These are phyloP conservation scores for Claviceps arundinis DNA, from an alignment of 2,329 filamentous ascomycete species.

Conservation along the genomic window DNA sequence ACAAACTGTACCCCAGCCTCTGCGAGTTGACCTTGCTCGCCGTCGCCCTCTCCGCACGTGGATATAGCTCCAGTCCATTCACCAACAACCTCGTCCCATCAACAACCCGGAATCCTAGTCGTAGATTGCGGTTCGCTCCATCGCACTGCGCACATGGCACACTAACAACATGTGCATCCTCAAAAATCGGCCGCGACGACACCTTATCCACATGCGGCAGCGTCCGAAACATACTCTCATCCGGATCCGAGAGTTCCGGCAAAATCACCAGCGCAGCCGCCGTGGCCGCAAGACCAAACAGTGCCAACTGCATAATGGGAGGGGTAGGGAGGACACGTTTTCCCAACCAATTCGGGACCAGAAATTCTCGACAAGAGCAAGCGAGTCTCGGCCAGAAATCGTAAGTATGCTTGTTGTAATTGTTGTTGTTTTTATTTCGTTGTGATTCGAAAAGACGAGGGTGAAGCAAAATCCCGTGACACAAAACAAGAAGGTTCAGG, in stretches of 20 bases:
- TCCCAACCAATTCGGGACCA: too few relatives aligned
- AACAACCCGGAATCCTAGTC: conserved; percentile 42
- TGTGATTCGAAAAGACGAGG: too few relatives aligned
- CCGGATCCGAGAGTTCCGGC: conserved; percentile 31
- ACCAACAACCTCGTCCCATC: conserved; percentile 36
- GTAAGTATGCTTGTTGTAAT: too few relatives aligned
- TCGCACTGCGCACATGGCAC: conserved; percentile 43
- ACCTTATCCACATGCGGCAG: conserved; percentile 23
- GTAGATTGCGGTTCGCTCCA: conserved; percentile 30
- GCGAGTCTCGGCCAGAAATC: too few relatives aligned
- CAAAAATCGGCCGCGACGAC: conserved; percentile 22
- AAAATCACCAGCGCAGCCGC: conserved; percentile 39
- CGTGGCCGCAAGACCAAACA: conserved; percentile 20
- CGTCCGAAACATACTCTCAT: conserved; percentile 28
- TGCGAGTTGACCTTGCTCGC: conserved; percentile 16
- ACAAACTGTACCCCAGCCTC: conserved; percentile 37
- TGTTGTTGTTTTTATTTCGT: too few relatives aligned
- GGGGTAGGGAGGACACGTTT: too few relatives aligned
- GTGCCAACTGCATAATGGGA: conserved; percentile 19
- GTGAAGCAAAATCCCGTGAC: too few relatives aligned
- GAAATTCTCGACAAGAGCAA: too few relatives aligned
- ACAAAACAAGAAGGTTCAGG: too few relatives aligned
- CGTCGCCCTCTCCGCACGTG: conserved; percentile 31
- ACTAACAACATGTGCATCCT: conserved; percentile 26
- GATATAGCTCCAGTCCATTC: conserved; percentile 49